Base-by-base conservation (phyloP, 2,329 filamentous ascomycete genomes). In the Talaromyces sp. region DNA sequence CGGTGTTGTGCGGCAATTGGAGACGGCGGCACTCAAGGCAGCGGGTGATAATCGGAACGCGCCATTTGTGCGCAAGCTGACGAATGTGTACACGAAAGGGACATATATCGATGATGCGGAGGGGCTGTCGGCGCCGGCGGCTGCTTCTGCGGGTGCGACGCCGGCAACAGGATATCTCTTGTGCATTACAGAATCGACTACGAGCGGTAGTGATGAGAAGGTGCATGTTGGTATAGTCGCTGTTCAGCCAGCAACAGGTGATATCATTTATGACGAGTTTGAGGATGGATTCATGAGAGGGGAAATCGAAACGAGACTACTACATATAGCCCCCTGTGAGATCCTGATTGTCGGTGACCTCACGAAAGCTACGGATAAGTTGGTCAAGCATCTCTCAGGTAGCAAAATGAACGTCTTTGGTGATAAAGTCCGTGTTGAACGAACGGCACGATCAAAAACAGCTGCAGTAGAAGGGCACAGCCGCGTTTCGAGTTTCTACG, bases 251-350 rank as follows among this genome's bases (percentile, higher is more conserved):
- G 91, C 92, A 0, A 99, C 95, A 0, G 95, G 95, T 64, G 94
- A 98, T 75, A 92, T 99, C 71, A 90, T 98, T 64, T 96, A 97
- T 72, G 95, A 99, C 73, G 89, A 90, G 66, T 99, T 99, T 71
- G 92, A 98, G 71, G 95, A 99, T 73, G 93, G 94, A 1, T 98
- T 98, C 79, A 97, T 99, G 94, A 86, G 95, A 58, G 93, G 90
- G 72, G 95, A 99, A 75, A 90, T 99, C 39, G 95, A 99, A 79
- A 99, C 95, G 0, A 84, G 95, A n/a, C 81, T 99, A 31, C 82
- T 99, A 35, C 95, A 99, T 75, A 96, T 99, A 69, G 92, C 94
- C 0, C 95, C 95, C 0, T 97, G 93, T 78, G 95, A 99, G 76
- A 92, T 99, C 67, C 83, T 99, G 37, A 90, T 99, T 52, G 92